Evolutionary conservation across 2,329 filamentous ascomycete genomes (phyloP), one percentile per base, ranked within the genome.

Genomic region (Arthrobotrys sphaeroides): DNA sequence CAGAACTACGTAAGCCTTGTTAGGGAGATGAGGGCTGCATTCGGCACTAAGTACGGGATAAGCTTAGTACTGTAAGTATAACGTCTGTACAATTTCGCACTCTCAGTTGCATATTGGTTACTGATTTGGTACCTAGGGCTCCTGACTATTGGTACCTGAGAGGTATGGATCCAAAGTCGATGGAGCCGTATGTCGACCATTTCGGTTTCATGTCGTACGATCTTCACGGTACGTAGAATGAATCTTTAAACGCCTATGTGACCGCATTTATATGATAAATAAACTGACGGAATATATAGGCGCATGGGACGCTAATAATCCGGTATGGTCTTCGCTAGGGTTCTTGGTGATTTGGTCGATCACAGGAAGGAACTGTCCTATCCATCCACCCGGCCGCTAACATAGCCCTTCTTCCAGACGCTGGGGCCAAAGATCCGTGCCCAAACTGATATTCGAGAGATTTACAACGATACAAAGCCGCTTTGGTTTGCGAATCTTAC

Each of bases 341-440:
- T 38, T 47, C 59, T 33, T 43, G 40, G 73, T 31, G 20, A 38
- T 64, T 20, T n/a, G n/a, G n/a, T n/a, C n/a, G n/a, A n/a, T n/a
- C n/a, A n/a, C n/a, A n/a, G n/a, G n/a, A n/a, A n/a, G n/a, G n/a
- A n/a, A n/a, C n/a, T n/a, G n/a, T n/a, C n/a, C 74, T 82, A 64
- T 0, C 82, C 81, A 10, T 84, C 84, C 0, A 45, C 80, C 0
- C 80, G 79, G 10, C 78, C 83, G 81, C 12, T 78, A 79, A 0
- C 85, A 86, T n/a, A 72, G 85, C 85, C 0, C 5, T 85, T 86
- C 74, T 64, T 86, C 86, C 16, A 80, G 83, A 3, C 26, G 77
- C 0, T 81, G 86, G 81, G 81, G 0, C 53, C 85, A 0, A 82
- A 85, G 2, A 82, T 87, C 0, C 78, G 87, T 3, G 87, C 85